A percentile compares a stretch with the other conserved stretches of the same genome.
These are phyloP conservation scores for Tillandsia fasciculata DNA, from an alignment of 176 grass and related monocot genomes.

Conservation along the genomic window DNA sequence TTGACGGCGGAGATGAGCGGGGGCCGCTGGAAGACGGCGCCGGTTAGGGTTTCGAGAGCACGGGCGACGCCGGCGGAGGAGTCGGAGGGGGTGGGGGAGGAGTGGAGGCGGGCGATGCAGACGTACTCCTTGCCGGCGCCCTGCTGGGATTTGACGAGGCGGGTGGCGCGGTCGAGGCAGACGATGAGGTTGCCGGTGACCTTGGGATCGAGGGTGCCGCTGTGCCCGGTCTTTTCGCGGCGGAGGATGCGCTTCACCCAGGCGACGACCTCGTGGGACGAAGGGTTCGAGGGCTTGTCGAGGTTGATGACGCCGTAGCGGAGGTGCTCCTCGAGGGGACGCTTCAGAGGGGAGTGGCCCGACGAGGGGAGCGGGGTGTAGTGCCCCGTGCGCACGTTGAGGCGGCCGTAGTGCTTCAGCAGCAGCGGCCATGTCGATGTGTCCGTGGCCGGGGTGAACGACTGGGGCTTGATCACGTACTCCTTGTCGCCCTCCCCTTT, in stretches of 20 bases:
- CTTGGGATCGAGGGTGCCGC: constrained; percentile 90
- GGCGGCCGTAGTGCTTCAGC: constrained; percentile 80
- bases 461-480: constrained; percentile 64
- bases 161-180: constrained; percentile 88
- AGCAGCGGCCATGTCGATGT: constrained; percentile 62
- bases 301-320: constrained; percentile 87
- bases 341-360: constrained; percentile 78
- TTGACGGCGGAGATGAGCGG: constrained; percentile 90
- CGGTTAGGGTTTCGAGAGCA: constrained; percentile 67
- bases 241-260: constrained; percentile 89
- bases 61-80: constrained; percentile 26
- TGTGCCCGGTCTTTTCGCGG: constrained; percentile 69
- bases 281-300: constrained; percentile 93
- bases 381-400: constrained; percentile 77
- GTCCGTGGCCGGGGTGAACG: constrained; percentile 36
- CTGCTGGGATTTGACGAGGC: constrained; percentile 93
- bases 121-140: constrained; percentile 89
- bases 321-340: constrained; percentile 63
- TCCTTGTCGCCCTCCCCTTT: constrained; percentile 27
- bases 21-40: constrained; percentile 83
- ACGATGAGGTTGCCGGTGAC: constrained; percentile 96
- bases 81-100: constrained; percentile 33
- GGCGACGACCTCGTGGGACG: constrained; percentile 92
- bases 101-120: constrained; percentile 71
- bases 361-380: constrained; percentile 64